phyloP scores from a whole-genome alignment of 306 rosid species.

The Malus fusca region DNA sequence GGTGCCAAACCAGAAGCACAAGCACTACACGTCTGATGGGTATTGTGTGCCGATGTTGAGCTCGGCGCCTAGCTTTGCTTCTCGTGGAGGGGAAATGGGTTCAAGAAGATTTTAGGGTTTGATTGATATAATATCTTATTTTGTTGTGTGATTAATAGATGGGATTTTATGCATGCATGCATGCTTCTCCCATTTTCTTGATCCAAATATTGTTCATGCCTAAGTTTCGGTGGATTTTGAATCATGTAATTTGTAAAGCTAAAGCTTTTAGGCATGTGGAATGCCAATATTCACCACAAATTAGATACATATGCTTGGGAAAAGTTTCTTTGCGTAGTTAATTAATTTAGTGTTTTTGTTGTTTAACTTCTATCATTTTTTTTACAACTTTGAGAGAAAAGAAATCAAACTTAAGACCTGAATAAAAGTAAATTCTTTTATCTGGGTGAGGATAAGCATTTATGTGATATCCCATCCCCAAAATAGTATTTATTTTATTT shows the following conservation, averaged over 20 bases:
- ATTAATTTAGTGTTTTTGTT: not conserved
- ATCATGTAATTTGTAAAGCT: not conserved
- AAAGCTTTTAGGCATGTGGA: not conserved
- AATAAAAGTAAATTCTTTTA: no score
- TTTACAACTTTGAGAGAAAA: not conserved
- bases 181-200: not conserved
- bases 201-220: not conserved
- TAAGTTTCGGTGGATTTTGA: not conserved
- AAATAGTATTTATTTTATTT: no score
- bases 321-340: not conserved
- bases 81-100: slow-evolving; percentile 27
- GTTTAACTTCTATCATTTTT: not conserved
- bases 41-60: slow-evolving; percentile 6
- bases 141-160: not conserved
- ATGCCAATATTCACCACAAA: not conserved
- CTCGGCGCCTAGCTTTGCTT: slow-evolving; percentile 21
- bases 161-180: not conserved
- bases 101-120: slow-evolving; percentile 27
- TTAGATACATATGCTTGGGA: not conserved
- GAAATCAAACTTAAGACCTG: not conserved
- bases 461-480: no score
- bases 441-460: no score
- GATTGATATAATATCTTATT: not conserved
- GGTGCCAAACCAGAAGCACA: slow-evolving; percentile 6
- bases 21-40: not conserved